Evolutionary conservation across 108 stramenopile genomes (phyloP).

Genomic region (Aurantiochytrium sp.): DNA sequence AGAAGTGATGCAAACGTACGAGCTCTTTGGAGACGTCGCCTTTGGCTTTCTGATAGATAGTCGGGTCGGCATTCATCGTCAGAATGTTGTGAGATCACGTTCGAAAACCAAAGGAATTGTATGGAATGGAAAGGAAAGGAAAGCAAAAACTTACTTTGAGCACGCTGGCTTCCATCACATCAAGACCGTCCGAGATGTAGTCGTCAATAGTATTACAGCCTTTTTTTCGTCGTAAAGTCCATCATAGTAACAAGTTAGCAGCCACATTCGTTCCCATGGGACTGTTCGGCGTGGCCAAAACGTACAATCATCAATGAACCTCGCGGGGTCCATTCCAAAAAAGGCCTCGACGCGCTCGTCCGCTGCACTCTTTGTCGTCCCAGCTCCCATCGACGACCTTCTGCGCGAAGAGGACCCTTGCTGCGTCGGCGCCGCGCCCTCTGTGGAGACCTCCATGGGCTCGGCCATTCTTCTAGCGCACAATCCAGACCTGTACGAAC

Average conservation of each 20-base stretch:
- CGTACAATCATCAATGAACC: constrained; percentile 8
- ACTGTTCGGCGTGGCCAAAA: background rate
- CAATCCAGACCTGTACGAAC: no score
- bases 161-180: background rate
- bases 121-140: background rate
- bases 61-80: background rate
- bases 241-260: no score
- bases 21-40: background rate
- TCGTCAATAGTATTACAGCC: constrained; percentile 2
- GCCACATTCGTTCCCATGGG: no score
- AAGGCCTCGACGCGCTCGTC: background rate
- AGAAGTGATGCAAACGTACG: background rate
- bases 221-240: background rate
- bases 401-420: background rate
- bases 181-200: constrained; percentile 4
- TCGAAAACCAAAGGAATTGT: no score
- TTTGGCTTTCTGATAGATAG: background rate
- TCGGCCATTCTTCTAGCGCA: background rate
- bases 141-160: background rate
- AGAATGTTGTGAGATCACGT: no score
- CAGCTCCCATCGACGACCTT: background rate
- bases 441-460: background rate
- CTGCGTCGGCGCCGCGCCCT: background rate
- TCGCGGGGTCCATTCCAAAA: background rate
- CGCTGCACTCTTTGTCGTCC: background rate